Evolutionary conservation across 257 asterid genomes (phyloP).

Genomic region (Solanum chilense): DNA sequence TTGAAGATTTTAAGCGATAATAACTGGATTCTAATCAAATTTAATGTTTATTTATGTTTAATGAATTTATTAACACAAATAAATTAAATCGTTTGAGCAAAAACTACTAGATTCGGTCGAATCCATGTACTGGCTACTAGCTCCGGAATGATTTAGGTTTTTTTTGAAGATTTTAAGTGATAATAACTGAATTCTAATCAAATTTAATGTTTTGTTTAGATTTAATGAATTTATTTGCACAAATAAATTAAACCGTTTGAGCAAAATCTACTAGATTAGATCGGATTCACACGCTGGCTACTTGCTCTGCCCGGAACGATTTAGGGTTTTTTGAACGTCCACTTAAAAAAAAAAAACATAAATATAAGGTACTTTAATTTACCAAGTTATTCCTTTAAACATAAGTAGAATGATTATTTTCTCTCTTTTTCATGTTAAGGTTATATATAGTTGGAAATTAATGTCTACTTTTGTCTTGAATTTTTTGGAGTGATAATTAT

Average conservation of each 20-base stretch:
- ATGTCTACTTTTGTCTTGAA: not conserved
- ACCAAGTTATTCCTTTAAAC: not conserved
- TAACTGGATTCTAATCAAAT: too few relatives aligned
- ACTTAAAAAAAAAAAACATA: not conserved
- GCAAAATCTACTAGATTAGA: not conserved
- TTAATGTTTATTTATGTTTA: too few relatives aligned
- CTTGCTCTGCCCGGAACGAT: not conserved
- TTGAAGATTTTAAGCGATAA: not conserved
- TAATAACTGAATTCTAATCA: too few relatives aligned
- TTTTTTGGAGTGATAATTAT: not conserved
- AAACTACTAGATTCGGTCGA: not conserved
- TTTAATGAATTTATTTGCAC: too few relatives aligned
- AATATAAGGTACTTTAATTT: not conserved
- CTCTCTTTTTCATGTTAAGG: not conserved
- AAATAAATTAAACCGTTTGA: too few relatives aligned
- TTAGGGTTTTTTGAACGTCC: not conserved
- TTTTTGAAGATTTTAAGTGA: not conserved
- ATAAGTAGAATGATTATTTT: not conserved
- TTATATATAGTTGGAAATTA: not conserved
- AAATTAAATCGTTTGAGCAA: too few relatives aligned
- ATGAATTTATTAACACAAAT: too few relatives aligned
- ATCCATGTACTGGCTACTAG: not conserved
- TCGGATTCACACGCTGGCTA: not conserved
- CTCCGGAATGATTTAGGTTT: not conserved
- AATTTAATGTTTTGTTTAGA: too few relatives aligned